Base-by-base conservation (phyloP, 306 rosid species). In the Sophora flavescens region DNA sequence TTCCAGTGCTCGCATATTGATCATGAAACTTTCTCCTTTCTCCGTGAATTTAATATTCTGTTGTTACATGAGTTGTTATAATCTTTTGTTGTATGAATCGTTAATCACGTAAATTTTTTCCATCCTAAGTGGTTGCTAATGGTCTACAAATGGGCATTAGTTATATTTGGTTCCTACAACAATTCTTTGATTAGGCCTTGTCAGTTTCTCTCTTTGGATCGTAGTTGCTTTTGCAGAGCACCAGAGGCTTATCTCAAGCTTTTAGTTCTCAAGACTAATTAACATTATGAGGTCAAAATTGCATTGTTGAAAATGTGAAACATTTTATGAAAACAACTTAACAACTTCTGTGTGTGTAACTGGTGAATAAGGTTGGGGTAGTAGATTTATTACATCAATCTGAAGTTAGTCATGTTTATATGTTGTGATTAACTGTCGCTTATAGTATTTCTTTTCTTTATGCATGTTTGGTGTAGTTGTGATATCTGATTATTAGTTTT, bases 381-480 rank as follows among this genome's bases (percentile, higher is more conserved):
- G 51, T 52, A 3, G 70, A 72, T 60, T 30, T 61, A 13, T 81
- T 12, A 3, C 26, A 36, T 1, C 4, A 63, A 57, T 22, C n/a
- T 1, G 15, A 61, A 38, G 5, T 74, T 48, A 58, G n/a, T 68
- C 35, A 22, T 38, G 76, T 51, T 61, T 81, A 63, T 45, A 54
- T 35, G 22, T 22, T 22, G 22, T 22, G 22, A 22, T 22, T 22
- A 22, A 22, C 22, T 22, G 18, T 7, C 44, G 10, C 22, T 70
- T 62, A 16, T 11, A 47, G n/a, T 57, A 28, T 67, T 42, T 54
- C 30, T 54, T 36, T n/a, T 60, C 30, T 44, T 4, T 35, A 17
- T 71, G 15, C 35, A 65, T 77, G 35, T 61, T 51, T 72, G 76
- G 16, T 63, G 36, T 63, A 57, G 18, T 63, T 48, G 54, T 56